These are phyloP conservation scores for Magnolia kwangsiensis DNA, from an alignment of 164 flowering plant species.

Conservation along the genomic window DNA sequence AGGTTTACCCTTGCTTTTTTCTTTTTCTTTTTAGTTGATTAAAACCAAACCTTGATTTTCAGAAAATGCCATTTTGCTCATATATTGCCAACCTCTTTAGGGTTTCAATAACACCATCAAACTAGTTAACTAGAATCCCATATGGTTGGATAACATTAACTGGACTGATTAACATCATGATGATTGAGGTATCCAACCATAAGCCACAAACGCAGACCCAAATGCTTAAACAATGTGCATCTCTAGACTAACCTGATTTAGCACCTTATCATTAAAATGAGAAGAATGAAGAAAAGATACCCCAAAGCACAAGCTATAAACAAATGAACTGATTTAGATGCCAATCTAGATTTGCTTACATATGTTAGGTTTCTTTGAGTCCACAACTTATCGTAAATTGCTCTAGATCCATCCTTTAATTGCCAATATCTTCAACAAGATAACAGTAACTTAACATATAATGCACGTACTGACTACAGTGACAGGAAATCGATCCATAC, in stretches of 20 bases:
- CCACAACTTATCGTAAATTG: not conserved
- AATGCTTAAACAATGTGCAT: not conserved
- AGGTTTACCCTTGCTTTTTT: no score
- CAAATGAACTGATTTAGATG: not conserved
- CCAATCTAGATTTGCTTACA: not conserved
- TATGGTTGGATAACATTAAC: no score
- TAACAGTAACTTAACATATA: not conserved
- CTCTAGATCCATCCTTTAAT: not conserved
- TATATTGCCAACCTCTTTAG: no score
- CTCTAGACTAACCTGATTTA: not conserved
- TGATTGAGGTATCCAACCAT: no score
- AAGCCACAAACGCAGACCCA: not conserved
- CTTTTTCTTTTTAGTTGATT: not conserved
- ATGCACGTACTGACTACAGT: not conserved
- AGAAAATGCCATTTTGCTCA: not conserved
- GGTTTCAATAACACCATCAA: no score
- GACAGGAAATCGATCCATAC: slow-evolving; percentile 30
- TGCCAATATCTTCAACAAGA: not conserved
- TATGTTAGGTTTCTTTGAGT: not conserved
- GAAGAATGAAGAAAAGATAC: not conserved
- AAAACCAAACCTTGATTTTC: not conserved
- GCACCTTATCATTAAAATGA: not conserved
- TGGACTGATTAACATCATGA: no score
- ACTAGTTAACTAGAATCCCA: no score
- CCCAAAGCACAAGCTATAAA: not conserved